Percentiles rank a stretch among this genome's conserved stretches.
These are phyloP conservation scores for Linderniella brevidens DNA, from an alignment of 257 asterid genomes.

Conservation along the genomic window DNA sequence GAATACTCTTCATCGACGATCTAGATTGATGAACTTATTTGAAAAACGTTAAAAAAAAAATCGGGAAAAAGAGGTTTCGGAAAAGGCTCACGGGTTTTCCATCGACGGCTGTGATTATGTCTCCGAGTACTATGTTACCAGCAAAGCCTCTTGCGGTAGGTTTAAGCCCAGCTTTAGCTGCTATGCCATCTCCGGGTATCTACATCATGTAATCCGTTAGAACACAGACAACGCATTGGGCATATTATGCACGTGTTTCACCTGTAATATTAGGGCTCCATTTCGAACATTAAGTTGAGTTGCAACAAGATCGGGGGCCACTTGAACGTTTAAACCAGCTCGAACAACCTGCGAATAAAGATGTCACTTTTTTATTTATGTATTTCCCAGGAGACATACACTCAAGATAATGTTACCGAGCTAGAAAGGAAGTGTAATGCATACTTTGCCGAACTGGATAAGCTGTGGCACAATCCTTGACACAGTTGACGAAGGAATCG, in stretches of 20 bases:
- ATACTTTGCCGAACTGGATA: slow-evolving; percentile 72
- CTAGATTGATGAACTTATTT: too few species aligned
- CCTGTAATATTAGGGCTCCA: slow-evolving; percentile 82
- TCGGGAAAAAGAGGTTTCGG: not conserved
- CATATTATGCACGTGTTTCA: slow-evolving; percentile 11
- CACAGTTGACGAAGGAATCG: slow-evolving; percentile 87
- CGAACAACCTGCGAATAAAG: slow-evolving; percentile 39
- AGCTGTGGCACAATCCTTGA: slow-evolving; percentile 85
- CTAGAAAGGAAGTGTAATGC: slow-evolving; percentile 8
- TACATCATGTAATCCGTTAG: slow-evolving; percentile 11
- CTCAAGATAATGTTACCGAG: not conserved
- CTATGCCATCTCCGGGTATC: slow-evolving; percentile 63
- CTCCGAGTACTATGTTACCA: slow-evolving; percentile 5
- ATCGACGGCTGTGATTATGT: not conserved
- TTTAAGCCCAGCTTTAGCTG: not conserved
- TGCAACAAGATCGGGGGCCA: slow-evolving; percentile 71
- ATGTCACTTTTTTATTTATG: not conserved
- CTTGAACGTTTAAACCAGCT: slow-evolving; percentile 61
- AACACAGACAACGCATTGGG: not conserved
- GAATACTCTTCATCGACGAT: not conserved
- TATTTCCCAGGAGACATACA: not conserved
- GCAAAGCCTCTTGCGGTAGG: slow-evolving; percentile 4
- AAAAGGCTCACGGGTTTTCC: not conserved
- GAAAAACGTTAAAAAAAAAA: too few species aligned
- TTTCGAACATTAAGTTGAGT: slow-evolving; percentile 86